phyloP scores from a whole-genome alignment of 2,329 filamentous ascomycete species.

The Raffaelea ambrosiae region DNA sequence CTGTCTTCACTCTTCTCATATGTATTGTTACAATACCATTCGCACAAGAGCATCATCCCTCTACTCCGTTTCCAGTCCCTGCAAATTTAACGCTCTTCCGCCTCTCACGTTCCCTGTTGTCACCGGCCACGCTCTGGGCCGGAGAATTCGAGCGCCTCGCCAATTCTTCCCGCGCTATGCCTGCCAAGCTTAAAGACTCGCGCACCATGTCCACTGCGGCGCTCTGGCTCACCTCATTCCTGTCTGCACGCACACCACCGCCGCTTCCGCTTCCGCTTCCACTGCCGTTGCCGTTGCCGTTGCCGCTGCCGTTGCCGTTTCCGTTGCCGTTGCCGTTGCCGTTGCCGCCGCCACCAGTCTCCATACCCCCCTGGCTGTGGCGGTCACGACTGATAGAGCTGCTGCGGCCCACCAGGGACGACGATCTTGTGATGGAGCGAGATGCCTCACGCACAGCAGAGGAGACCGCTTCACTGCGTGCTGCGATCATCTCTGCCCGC shows the following conservation, averaged over 20 bases:
- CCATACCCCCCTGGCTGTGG: no score
- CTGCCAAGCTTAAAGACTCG: conserved; percentile 40
- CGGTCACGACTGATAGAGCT: no score
- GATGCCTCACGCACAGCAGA: conserved; percentile 34
- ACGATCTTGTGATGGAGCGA: conserved; percentile 5
- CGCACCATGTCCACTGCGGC: conserved; percentile 52
- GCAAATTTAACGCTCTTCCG: conserved; percentile 59
- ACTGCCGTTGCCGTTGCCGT: conserved; percentile 12
- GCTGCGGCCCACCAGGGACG: not conserved
- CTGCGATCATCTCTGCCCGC: conserved; percentile 36
- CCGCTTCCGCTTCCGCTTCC: conserved; percentile 3
- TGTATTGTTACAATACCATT: no score
- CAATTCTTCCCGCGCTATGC: no score
- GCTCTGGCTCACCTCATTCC: conserved; percentile 48
- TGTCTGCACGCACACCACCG: conserved; percentile 33
- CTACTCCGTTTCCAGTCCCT: conserved; percentile 22
- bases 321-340: no score
- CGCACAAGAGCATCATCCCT: no score
- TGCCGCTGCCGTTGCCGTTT: no score
- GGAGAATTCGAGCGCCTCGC: no score
- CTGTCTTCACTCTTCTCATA: no score
- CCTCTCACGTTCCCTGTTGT: conserved; percentile 37
- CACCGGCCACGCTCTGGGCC: not conserved
- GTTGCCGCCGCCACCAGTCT: no score
- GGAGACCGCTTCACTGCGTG: conserved; percentile 42